Evolutionary conservation across 306 rosid genomes (phyloP), one percentile per base, ranked within the genome.

Genomic region (Coriaria nepalensis): DNA sequence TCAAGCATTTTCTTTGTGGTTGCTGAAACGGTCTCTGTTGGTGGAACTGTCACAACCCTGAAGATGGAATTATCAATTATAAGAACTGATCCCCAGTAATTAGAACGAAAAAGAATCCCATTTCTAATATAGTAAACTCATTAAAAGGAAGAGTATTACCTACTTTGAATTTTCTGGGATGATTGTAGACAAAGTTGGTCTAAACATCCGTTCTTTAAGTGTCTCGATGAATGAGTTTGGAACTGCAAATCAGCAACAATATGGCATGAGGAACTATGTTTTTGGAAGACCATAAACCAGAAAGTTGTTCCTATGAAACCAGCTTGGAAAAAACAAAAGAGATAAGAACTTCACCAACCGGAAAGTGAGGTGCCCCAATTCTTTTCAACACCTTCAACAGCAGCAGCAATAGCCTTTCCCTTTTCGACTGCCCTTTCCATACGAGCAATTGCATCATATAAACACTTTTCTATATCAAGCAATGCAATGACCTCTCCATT

Each of bases 321-420:
- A 56, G n/a, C n/a, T n/a, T n/a, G n/a, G n/a, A n/a, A n/a, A n/a
- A n/a, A n/a, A n/a, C n/a, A n/a, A n/a, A n/a, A n/a, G 53, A 57
- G 38, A 8, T 11, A 35, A 57, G 36, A n/a, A n/a, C n/a, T 71
- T 45, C 47, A 77, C 87, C 50, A 67, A 90, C 98, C 95, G 69
- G 93, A 60, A 57, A 68, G 40, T 46, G 86, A 45, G 39, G 86
- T 13, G 49, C 93, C 94, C 83, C 94, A 86, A 53, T 78, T 80
- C 68, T 86, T 92, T 74, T 80, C 99, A 60, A 92, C 84, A 52
- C 96, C 99, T 78, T 92, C 94, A 67, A 92, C 96, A 37, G 99
- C 99, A 45, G 96, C 96, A 39, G 86, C 93, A 60, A 92, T 92
- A 51, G 99, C 99, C 72, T 80, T 92, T 74, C 96, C 99, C 68